A percentile compares a stretch with the other conserved stretches of the same genome.
phyloP scores from a whole-genome alignment of 805 yeast genomes.

The Huiozyma sinensis region DNA sequence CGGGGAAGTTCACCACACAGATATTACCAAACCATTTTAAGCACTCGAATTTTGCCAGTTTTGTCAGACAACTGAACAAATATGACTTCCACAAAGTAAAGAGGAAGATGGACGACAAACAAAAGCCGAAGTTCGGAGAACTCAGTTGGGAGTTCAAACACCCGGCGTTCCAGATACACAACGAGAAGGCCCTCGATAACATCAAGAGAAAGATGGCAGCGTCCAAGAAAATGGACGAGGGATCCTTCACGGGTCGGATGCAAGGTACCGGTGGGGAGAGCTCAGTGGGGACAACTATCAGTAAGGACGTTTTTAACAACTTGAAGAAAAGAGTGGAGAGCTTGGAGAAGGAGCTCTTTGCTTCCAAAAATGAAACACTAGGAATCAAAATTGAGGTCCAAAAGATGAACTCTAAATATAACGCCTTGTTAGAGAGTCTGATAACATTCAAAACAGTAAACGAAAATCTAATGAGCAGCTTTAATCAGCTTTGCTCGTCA shows the following conservation, averaged over 20 bases:
- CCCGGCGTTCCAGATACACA: slow-evolving; percentile 72
- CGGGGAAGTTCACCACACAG: slow-evolving; percentile 80
- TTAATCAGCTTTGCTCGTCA: slow-evolving; percentile 39
- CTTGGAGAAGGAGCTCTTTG: slow-evolving; percentile 20
- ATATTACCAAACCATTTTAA: slow-evolving; percentile 89
- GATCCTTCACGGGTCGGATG: slow-evolving; percentile 14
- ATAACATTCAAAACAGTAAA: slow-evolving; percentile 45
- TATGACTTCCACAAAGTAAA: slow-evolving; percentile 96
- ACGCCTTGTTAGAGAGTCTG: slow-evolving; percentile 51
- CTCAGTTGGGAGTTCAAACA: slow-evolving; percentile 93
- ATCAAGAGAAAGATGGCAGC: slow-evolving; percentile 75
- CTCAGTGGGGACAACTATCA: slow-evolving; percentile 15
- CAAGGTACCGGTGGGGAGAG: slow-evolving; percentile 13
- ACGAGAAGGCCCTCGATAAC: slow-evolving; percentile 69
- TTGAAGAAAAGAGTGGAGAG: slow-evolving; percentile 29
- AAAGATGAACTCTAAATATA: slow-evolving; percentile 44
- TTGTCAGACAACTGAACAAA: slow-evolving; percentile 90
- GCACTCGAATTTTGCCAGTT: slow-evolving; percentile 88
- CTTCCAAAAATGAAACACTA: slow-evolving; percentile 16
- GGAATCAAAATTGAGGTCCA: slow-evolving; percentile 29
- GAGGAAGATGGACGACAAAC: slow-evolving; percentile 51
- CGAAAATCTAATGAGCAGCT: slow-evolving; percentile 45
- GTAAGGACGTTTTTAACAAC: slow-evolving; percentile 17
- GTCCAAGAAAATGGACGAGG: slow-evolving; percentile 33
- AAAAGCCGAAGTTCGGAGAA: slow-evolving; percentile 49